A percentile compares a stretch with the other conserved stretches of the same genome.
phyloP scores from a whole-genome alignment of 495 filamentous ascomycete species.

The Diplogelasinospora grovesii region DNA sequence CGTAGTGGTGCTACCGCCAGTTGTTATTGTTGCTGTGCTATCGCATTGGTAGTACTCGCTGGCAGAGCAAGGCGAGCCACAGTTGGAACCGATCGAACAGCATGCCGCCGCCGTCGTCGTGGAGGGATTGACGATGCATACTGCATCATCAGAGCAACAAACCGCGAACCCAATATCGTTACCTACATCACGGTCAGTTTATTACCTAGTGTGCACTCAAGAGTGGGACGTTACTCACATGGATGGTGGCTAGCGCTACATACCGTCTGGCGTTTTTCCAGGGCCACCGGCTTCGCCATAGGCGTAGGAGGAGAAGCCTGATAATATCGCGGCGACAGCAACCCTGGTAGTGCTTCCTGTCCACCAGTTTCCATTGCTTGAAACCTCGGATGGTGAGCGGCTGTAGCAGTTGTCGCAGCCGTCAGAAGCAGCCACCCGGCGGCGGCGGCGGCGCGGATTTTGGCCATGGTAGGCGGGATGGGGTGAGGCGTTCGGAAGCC shows the following conservation, averaged over 20 bases:
- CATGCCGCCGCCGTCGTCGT: slow-evolving; percentile 20
- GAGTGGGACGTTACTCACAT: slow-evolving; percentile 7
- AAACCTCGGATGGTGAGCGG: slow-evolving; percentile 6
- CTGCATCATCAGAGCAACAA: slow-evolving; percentile 11
- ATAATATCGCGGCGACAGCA: slow-evolving; percentile 14
- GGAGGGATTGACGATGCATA: slow-evolving; percentile 23
- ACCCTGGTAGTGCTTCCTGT: no score
- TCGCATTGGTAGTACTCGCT: slow-evolving; percentile 17
- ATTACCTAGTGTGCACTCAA: background rate
- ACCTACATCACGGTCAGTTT: slow-evolving; percentile 3
- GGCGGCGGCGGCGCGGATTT: background rate
- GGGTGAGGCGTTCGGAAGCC: background rate
- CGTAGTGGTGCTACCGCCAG: slow-evolving; percentile 9
- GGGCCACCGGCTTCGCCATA: no score
- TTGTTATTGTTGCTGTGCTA: slow-evolving; percentile 15
- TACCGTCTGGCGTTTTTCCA: slow-evolving; percentile 8
- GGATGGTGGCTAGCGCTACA: slow-evolving; percentile 9
- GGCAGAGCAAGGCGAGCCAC: slow-evolving; percentile 25
- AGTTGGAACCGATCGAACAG: slow-evolving; percentile 32
- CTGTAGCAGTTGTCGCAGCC: background rate
- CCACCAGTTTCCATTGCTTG: slow-evolving; percentile 16
- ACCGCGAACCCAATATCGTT: slow-evolving; percentile 11
- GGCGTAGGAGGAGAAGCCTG: slow-evolving; percentile 4
- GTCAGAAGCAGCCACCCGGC: slow-evolving; percentile 3
- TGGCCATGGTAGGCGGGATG: background rate